Evolutionary conservation across 768 basidiomycete genomes (phyloP).

Genomic region (Crassisporium funariophilum): DNA sequence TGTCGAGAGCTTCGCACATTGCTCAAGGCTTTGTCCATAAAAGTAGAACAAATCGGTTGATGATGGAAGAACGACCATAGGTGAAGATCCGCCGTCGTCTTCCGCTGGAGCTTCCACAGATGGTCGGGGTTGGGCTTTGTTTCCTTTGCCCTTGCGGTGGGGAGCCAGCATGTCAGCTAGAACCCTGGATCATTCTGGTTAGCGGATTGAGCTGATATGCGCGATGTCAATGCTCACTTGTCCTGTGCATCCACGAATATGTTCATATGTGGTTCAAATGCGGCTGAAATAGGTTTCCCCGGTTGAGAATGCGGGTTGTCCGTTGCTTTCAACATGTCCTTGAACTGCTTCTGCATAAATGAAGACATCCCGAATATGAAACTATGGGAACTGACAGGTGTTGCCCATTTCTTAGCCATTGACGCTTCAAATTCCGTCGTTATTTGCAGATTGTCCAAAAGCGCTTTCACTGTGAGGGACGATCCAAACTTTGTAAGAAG

Average conservation of each 20-base stretch:
- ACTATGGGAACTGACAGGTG: constrained; percentile 49
- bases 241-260: constrained; percentile 97
- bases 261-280: constrained; percentile 90
- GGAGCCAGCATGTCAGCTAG: constrained; percentile 88
- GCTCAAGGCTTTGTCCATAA: constrained; percentile 93
- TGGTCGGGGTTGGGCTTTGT: constrained; percentile 48
- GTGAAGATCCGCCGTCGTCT: constrained; percentile 44
- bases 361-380: background rate
- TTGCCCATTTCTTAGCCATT: constrained; percentile 81
- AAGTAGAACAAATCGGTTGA: constrained; percentile 98
- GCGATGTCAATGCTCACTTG: constrained; percentile 54
- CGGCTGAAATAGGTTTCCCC: constrained; percentile 78
- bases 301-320: constrained; percentile 51
- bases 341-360: constrained; percentile 44
- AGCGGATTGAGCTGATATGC: background rate
- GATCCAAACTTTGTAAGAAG: constrained; percentile 79
- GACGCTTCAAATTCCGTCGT: constrained; percentile 86
- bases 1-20: constrained; percentile 88
- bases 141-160: constrained; percentile 57
- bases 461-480: constrained; percentile 69
- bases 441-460: constrained; percentile 86
- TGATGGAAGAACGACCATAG: constrained; percentile 79
- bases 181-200: constrained; percentile 49
- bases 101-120: constrained; percentile 32
- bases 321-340: constrained; percentile 61